Evolutionary conservation across 2,329 filamentous ascomycete genomes (phyloP), one percentile per base, ranked within the genome.

Genomic region (Cladosporium sp.): DNA sequence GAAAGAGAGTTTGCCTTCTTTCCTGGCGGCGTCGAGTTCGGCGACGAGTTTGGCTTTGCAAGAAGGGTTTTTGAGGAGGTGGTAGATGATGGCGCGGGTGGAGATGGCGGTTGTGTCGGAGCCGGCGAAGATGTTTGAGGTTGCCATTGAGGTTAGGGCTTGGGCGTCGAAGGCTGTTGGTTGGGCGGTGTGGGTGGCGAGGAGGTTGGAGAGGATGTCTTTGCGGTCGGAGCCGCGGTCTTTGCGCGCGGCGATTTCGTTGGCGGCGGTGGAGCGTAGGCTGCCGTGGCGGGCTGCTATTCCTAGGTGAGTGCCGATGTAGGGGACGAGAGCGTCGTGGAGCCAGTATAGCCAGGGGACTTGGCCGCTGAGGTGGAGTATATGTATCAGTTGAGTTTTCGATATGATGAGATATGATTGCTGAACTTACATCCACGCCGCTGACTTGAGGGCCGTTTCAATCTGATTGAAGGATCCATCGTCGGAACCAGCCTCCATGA

Each of bases 201-300:
- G 74, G 65, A 85, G 84, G 2, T 80, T 80, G 1, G 79, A 80
- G 13, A 86, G 76, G 83, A 86, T 86, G 67, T 85, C 84, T 58
- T 74, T 70, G 53, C 73, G 73, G 60, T 76, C 73, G 18, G 67
- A 71, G 1, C 74, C 76, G 21, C 76, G 70, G 36, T 76, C 70
- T 65, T 74, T 73, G 6, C 76, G 76, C 46, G 78, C 69, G 8
- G 58, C 23, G 51, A 72, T 70, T 11, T 69, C 69, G 60, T 70
- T 64, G n/a, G 67, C 53, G n/a, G 66, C 70, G 26, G 77, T 75
- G 49, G 66, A 71, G 26, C 73, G 68, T 71, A 66, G 34, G 72
- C 74, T 39, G 61, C 66, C 60, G 69, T 69, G 65, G 73, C 74
- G 23, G 68, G 75, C 32, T 59, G 60, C 54, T 71, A 74, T 14